These are phyloP conservation scores for Beta macrorhiza DNA, from an alignment of 179 eudicot genomes.

Conservation along the genomic window DNA sequence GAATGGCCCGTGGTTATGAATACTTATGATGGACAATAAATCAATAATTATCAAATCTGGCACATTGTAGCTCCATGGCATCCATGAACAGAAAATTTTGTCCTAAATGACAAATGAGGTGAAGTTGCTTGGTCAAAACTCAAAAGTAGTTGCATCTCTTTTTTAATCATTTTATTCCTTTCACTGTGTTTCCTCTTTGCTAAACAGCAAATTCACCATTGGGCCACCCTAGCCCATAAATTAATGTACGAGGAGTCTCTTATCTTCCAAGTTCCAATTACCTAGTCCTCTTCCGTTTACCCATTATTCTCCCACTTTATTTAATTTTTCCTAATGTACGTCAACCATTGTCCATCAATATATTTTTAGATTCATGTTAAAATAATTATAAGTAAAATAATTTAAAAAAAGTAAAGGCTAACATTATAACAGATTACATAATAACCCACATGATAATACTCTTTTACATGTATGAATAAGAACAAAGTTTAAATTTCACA, in stretches of 20 bases:
- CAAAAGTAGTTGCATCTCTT: background rate
- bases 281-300: background rate
- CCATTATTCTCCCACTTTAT: no score
- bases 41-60: background rate
- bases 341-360: no score
- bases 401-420: no score
- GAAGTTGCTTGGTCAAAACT: slow-evolving; percentile 20
- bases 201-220: background rate
- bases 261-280: background rate
- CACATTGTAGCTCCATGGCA: slow-evolving; percentile 2
- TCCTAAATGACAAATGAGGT: slow-evolving; percentile 4
- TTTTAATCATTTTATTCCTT: background rate
- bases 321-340: no score
- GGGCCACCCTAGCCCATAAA: slow-evolving; percentile 5
- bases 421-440: no score
- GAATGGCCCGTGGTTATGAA: background rate
- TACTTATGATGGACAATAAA: background rate
- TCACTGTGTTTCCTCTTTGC: slow-evolving; percentile 17
- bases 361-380: no score
- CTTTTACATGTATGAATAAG: no score
- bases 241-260: slow-evolving; percentile 18
- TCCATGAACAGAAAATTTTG: background rate
- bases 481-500: no score
- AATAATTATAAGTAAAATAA: no score
- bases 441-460: no score